Evolutionary conservation across 2,329 filamentous ascomycete genomes (phyloP).

Genomic region (Neonectria hederae): DNA sequence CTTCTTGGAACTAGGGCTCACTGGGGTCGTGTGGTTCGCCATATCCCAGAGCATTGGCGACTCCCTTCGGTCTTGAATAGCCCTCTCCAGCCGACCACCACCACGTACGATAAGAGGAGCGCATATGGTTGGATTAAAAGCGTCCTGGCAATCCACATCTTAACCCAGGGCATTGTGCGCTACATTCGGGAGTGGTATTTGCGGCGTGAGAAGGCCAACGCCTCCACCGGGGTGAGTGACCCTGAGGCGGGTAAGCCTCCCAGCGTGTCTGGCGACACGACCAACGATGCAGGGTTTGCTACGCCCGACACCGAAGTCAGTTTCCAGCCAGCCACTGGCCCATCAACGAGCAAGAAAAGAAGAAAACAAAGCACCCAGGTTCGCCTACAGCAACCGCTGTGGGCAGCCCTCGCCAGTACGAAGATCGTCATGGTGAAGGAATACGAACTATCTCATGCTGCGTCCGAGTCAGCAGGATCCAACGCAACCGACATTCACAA

Average conservation of each 20-base stretch:
- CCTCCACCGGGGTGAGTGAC: conserved; percentile 61
- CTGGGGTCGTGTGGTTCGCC: conserved; percentile 57
- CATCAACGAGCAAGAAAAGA: conserved; percentile 77
- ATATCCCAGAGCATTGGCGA: conserved; percentile 59
- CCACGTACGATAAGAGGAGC: conserved; percentile 64
- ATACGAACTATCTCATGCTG: conserved; percentile 82
- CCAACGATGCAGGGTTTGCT: conserved; percentile 54
- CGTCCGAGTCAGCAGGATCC: conserved; percentile 76
- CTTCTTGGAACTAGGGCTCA: conserved; percentile 59
- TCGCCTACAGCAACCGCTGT: conserved; percentile 88
- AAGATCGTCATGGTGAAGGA: conserved; percentile 97
- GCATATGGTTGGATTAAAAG: conserved; percentile 74
- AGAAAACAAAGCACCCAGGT: conserved; percentile 92
- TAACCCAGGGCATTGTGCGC: conserved; percentile 77
- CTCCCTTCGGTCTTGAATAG: conserved; percentile 57
- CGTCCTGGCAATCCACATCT: conserved; percentile 76
- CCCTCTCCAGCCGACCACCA: conserved; percentile 53
- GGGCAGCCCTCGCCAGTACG: conserved; percentile 93
- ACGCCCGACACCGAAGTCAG: conserved; percentile 62
- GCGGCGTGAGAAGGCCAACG: conserved; percentile 65
- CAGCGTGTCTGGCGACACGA: conserved; percentile 46
- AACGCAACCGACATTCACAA: conserved; percentile 81
- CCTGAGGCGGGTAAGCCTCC: conserved; percentile 69
- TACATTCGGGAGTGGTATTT: conserved; percentile 76
- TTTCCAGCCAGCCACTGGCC: conserved; percentile 52